phyloP scores from a whole-genome alignment of 352 stramenopile species.

The Globisporangium nagaii region DNA sequence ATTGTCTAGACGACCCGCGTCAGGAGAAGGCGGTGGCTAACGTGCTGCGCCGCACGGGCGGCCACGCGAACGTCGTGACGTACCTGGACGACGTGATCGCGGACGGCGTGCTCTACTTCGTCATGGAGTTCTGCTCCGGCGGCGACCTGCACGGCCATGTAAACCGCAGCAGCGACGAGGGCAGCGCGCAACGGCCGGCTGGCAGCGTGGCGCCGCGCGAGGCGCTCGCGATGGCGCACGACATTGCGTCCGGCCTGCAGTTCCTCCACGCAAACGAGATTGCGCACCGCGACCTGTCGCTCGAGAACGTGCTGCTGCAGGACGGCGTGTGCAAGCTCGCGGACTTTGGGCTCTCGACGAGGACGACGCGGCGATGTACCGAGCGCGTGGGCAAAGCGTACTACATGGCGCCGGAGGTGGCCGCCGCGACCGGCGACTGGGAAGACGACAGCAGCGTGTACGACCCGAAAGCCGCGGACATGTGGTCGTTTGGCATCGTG shows the following conservation, averaged over 20 bases:
- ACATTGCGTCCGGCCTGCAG: constrained; percentile 32
- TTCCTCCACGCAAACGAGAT: constrained; percentile 42
- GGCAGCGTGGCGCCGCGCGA: constrained; percentile 26
- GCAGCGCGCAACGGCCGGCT: too few relatives aligned
- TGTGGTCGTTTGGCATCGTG: constrained; percentile 56
- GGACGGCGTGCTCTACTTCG: constrained; percentile 12
- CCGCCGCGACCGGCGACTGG: constrained; percentile 6
- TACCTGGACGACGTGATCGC: constrained; percentile 42
- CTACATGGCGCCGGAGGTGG: constrained; percentile 52
- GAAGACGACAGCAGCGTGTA: constrained; percentile 4
- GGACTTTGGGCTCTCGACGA: constrained; percentile 43
- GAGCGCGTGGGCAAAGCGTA: constrained; percentile 41
- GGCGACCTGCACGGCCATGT: constrained; percentile 1
- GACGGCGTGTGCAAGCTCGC: constrained; percentile 36
- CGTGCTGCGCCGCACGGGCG: constrained; percentile 25
- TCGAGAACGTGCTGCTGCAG: constrained; percentile 50
- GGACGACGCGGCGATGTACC: constrained; percentile 10
- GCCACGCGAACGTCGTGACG: constrained; percentile 40
- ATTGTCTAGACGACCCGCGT: constrained; percentile 23
- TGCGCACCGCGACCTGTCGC: constrained; percentile 48
- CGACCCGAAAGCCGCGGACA: constrained; percentile 26
- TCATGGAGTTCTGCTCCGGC: neutral
- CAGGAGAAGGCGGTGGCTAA: constrained; percentile 32
- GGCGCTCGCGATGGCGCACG: constrained; percentile 30
- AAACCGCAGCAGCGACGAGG: neutral